Percentiles rank a stretch among this genome's conserved stretches.
Evolutionary conservation across 176 grass and related monocot genomes (phyloP).

Genomic region (Rhipidocladum racemiflorum): DNA sequence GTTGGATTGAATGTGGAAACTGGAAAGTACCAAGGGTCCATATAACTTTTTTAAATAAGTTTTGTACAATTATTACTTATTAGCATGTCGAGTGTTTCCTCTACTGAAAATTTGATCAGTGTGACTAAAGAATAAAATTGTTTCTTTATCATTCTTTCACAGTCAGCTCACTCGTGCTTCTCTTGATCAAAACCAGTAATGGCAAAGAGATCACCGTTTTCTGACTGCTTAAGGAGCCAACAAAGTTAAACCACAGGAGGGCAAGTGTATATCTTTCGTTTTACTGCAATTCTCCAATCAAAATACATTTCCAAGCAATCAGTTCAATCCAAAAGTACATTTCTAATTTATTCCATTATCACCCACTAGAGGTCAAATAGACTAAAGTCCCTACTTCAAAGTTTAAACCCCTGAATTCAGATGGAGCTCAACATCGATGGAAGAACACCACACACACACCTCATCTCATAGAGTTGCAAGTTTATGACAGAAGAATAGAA

Average conservation of each 20-base stretch:
- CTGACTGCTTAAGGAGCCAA: background rate
- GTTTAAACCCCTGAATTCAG: background rate
- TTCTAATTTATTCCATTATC: background rate
- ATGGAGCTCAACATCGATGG: background rate
- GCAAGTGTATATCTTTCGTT: background rate
- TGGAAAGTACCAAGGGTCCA: background rate
- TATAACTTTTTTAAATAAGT: background rate
- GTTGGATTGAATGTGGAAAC: background rate
- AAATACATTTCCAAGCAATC: background rate
- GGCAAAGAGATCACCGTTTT: background rate
- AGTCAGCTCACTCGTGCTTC: background rate
- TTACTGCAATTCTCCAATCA: background rate
- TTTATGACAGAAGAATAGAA: background rate
- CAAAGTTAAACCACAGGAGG: background rate
- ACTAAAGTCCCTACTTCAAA: background rate
- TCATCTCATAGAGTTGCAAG: background rate
- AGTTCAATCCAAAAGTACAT: background rate
- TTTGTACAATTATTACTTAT: background rate
- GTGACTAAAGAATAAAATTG: background rate
- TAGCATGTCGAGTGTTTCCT: background rate
- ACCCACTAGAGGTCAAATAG: background rate
- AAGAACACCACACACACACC: background rate
- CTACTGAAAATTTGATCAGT: background rate
- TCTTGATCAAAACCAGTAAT: background rate
- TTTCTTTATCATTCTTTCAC: background rate